Evolutionary conservation across 75 land plant genomes (phyloP).

Genomic region (Selaginella tamariscina): DNA sequence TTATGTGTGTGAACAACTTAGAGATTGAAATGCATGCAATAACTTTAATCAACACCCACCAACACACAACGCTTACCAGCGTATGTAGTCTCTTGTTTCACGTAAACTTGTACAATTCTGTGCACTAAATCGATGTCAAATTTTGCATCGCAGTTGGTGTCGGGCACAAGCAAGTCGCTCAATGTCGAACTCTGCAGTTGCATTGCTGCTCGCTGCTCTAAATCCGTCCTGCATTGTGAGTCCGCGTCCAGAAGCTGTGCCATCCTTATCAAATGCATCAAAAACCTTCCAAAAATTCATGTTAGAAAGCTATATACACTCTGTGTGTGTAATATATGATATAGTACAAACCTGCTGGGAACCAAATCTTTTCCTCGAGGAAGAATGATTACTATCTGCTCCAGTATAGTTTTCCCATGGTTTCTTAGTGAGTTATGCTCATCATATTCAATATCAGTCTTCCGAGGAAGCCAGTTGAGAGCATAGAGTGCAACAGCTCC

Average conservation of each 20-base stretch:
- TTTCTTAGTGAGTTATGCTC: not conserved
- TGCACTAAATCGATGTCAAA: not conserved
- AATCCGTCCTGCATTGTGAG: not conserved
- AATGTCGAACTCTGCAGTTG: not conserved
- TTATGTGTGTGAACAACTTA: too few relatives aligned
- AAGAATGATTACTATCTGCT: not conserved
- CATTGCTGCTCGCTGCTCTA: not conserved
- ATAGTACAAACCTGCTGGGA: conserved; percentile 6
- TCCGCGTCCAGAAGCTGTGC: not conserved
- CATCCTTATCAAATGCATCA: conserved; percentile 2
- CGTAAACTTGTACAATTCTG: not conserved
- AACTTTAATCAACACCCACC: too few relatives aligned
- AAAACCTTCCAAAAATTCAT: too few relatives aligned
- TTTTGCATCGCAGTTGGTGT: not conserved
- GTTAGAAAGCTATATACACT: too few relatives aligned
- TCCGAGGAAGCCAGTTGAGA: not conserved
- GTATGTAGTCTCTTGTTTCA: not conserved
- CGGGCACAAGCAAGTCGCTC: not conserved
- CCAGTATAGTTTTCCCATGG: not conserved
- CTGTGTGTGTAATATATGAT: too few relatives aligned
- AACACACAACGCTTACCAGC: too few relatives aligned
- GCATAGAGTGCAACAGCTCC: not conserved
- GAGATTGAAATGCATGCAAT: too few relatives aligned
- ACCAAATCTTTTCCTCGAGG: conserved; percentile 8
- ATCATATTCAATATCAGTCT: not conserved